phyloP scores from a whole-genome alignment of 2,329 filamentous ascomycete genomes.

The Reticulascus tulasneorum region DNA sequence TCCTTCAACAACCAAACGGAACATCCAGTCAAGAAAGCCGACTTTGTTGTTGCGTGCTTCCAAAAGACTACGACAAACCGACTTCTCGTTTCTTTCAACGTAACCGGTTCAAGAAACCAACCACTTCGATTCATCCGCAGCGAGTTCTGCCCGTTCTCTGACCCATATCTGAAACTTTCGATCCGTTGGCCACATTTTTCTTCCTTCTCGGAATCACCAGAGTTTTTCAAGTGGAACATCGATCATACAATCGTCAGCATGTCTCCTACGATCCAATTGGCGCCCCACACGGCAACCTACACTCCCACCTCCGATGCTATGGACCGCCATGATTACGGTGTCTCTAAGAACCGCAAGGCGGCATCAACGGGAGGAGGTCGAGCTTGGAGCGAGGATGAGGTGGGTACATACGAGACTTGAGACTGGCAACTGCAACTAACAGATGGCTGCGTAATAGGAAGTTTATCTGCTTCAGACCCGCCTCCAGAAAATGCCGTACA shows the following conservation, averaged over 20 bases:
- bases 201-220: constrained; percentile 6
- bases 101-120: too few species aligned
- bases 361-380: constrained; percentile 70
- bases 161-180: too few species aligned
- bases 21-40: constrained; percentile 11
- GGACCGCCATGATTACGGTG: constrained; percentile 55
- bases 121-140: constrained; percentile 16
- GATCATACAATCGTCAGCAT: constrained; percentile 26
- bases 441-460: constrained; percentile 49
- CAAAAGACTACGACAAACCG: constrained; percentile 1
- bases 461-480: constrained; percentile 79
- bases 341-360: constrained; percentile 63
- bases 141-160: constrained; percentile 19
- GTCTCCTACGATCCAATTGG: constrained; percentile 47
- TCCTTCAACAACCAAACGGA: constrained; percentile 4
- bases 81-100: constrained; percentile 3
- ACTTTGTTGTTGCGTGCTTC: constrained; percentile 13
- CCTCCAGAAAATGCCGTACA: constrained; percentile 85
- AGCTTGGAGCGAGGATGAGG: constrained; percentile 84
- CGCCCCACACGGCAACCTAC: constrained; percentile 40
- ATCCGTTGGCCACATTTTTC: constrained; percentile 13
- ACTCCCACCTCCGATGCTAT: constrained; percentile 49
- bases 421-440: background rate
- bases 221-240: constrained; percentile 2
- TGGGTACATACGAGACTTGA: constrained; percentile 28